These are phyloP conservation scores for Psilocybe tampanensis DNA, from an alignment of 768 basidiomycete species.

Conservation along the genomic window DNA sequence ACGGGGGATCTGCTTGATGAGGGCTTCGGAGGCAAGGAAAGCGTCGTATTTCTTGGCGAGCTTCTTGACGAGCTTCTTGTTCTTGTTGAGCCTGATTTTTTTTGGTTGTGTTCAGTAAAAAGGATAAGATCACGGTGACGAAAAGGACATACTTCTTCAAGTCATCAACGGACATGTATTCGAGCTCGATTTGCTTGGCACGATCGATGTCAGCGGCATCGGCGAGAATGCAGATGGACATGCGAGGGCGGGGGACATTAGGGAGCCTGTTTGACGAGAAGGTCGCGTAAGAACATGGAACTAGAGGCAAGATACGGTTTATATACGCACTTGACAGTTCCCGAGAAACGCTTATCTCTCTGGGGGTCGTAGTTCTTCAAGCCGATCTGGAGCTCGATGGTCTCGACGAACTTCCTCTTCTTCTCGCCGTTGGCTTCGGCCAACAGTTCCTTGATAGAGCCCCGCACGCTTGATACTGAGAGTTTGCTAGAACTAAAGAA, in stretches of 20 bases:
- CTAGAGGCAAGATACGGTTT: background rate
- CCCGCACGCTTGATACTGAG: slow-evolving; percentile 99
- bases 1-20: slow-evolving; percentile 99
- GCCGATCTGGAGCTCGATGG: slow-evolving; percentile 94
- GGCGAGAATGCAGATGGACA: slow-evolving; percentile 99
- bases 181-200: slow-evolving; percentile 96
- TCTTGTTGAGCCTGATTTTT: slow-evolving; percentile 87
- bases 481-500: slow-evolving; percentile 62
- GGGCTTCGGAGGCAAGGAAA: slow-evolving; percentile 94
- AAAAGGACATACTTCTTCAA: slow-evolving; percentile 82
- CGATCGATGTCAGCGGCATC: slow-evolving; percentile 99
- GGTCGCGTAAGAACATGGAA: background rate
- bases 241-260: slow-evolving; percentile 96
- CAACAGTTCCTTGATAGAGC: slow-evolving; percentile 90
- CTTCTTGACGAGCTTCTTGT: slow-evolving; percentile 99
- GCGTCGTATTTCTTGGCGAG: slow-evolving; percentile 99
- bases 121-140: background rate
- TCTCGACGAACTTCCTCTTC: slow-evolving; percentile 94
- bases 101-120: background rate
- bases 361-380: slow-evolving; percentile 99
- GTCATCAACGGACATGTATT: slow-evolving; percentile 99
- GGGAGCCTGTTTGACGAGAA: slow-evolving; percentile 72
- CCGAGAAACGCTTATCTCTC: slow-evolving; percentile 99
- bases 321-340: slow-evolving; percentile 86
- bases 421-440: slow-evolving; percentile 84